Conservation (phyloP, 345 rosid genomes). For the Lenwebbia sp. region DNA sequence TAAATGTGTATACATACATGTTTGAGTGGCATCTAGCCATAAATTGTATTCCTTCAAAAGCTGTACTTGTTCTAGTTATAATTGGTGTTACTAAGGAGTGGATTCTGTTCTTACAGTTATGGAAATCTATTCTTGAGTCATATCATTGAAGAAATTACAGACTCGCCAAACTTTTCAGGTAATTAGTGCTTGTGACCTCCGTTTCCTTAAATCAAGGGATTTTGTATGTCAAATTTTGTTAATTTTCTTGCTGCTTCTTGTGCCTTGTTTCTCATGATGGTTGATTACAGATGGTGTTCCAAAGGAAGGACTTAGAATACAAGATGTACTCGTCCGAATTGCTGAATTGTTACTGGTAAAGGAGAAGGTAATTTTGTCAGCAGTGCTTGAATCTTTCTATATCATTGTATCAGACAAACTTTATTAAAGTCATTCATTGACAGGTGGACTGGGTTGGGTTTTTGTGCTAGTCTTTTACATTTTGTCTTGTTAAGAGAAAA, state of each 20-base stretch:
- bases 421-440: background rate
- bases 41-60: background rate
- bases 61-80: background rate
- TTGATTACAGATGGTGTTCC: conserved; percentile 90
- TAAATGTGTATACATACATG: background rate
- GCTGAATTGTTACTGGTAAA: conserved; percentile 53
- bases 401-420: background rate
- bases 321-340: conserved; percentile 80
- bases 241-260: background rate
- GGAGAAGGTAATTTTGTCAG: conserved; percentile 60
- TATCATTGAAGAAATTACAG: conserved; percentile 59
- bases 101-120: conserved; percentile 39
- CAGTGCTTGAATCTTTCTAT: background rate
- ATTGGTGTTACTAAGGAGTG: background rate
- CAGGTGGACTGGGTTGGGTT: background rate
- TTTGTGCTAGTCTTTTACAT: background rate
- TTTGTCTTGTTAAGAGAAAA: background rate
- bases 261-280: conserved; percentile 2
- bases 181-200: background rate
- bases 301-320: conserved; percentile 93
- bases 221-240: background rate
- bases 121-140: conserved; percentile 65
- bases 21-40: background rate
- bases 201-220: background rate
- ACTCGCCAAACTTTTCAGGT: conserved; percentile 69